Evolutionary conservation across 805 yeast genomes (phyloP).

Genomic region (Blastobotrys terrestris): DNA sequence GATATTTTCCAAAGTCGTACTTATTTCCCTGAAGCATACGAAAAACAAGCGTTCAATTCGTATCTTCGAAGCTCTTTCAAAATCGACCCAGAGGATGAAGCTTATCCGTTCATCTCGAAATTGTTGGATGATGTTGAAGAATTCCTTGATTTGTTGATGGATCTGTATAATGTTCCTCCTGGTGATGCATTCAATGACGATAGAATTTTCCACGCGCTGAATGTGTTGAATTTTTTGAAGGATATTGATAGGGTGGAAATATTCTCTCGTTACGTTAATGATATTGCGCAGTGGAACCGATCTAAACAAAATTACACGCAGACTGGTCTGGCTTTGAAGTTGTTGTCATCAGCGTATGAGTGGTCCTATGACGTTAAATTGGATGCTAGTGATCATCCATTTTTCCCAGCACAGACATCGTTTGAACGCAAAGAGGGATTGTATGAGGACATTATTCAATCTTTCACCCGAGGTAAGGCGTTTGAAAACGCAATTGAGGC

Average conservation of each 20-base stretch:
- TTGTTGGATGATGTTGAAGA: slow-evolving; percentile 38
- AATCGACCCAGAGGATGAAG: slow-evolving; percentile 60
- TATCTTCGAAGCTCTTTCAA: slow-evolving; percentile 44
- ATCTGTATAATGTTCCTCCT: slow-evolving; percentile 65
- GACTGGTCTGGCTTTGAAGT: slow-evolving; percentile 75
- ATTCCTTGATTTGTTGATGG: slow-evolving; percentile 58
- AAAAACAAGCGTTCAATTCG: slow-evolving; percentile 49
- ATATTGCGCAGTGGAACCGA: slow-evolving; percentile 60
- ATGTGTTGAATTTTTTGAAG: slow-evolving; percentile 68
- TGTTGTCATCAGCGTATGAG: slow-evolving; percentile 66
- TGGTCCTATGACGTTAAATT: slow-evolving; percentile 52
- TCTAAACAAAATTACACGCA: slow-evolving; percentile 61
- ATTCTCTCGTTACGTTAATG: slow-evolving; percentile 71
- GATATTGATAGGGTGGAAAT: slow-evolving; percentile 74
- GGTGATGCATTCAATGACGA: slow-evolving; percentile 85
- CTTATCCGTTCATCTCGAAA: slow-evolving; percentile 49
- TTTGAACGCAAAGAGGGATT: slow-evolving; percentile 76
- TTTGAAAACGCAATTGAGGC: slow-evolving; percentile 75
- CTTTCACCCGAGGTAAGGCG: slow-evolving; percentile 64
- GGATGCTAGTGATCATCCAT: slow-evolving; percentile 56
- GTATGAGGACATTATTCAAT: slow-evolving; percentile 61
- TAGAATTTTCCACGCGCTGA: slow-evolving; percentile 70
- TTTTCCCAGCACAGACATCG: slow-evolving; percentile 71
- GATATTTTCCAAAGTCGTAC: slow-evolving; percentile 53
- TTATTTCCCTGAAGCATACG: slow-evolving; percentile 50